These are phyloP conservation scores for Jatropha multifida DNA, from an alignment of 441 rosid genomes.

Conservation along the genomic window DNA sequence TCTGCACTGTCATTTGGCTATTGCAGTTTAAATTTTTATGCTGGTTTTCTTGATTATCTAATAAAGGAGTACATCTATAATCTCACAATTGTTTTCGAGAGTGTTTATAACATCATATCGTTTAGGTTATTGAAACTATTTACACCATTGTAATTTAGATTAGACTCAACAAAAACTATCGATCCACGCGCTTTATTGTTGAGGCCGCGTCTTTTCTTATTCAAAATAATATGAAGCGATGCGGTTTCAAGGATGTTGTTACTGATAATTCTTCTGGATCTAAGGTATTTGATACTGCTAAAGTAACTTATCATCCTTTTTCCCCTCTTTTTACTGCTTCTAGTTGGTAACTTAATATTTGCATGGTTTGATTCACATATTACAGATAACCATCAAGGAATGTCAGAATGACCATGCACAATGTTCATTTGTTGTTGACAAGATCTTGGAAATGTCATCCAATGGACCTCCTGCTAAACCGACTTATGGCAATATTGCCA, in stretches of 20 bases:
- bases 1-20: conserved; percentile 29
- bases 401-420: conserved; percentile 86
- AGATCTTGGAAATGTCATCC: conserved; percentile 67
- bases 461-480: conserved; percentile 43
- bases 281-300: conserved; percentile 52
- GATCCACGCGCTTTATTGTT: conserved; percentile 83
- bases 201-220: conserved; percentile 94
- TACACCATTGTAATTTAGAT: conserved; percentile 47
- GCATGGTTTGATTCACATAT: conserved; percentile 26
- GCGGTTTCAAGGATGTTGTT: conserved; percentile 61
- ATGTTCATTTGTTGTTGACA: conserved; percentile 85
- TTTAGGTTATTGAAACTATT: neutral
- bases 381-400: conserved; percentile 79
- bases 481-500: conserved; percentile 70
- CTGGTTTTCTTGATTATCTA: conserved; percentile 13
- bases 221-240: conserved; percentile 64
- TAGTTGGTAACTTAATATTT: conserved; percentile 16
- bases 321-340: conserved; percentile 4
- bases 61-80: conserved; percentile 11
- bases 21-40: conserved; percentile 15
- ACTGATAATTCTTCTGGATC: conserved; percentile 87
- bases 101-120: neutral
- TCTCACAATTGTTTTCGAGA: neutral
- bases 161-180: conserved; percentile 79
- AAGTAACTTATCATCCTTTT: neutral